A percentile compares a stretch with the other conserved stretches of the same genome.
phyloP scores from a whole-genome alignment of 805 yeast genomes.

The Komagataella pastoris region DNA sequence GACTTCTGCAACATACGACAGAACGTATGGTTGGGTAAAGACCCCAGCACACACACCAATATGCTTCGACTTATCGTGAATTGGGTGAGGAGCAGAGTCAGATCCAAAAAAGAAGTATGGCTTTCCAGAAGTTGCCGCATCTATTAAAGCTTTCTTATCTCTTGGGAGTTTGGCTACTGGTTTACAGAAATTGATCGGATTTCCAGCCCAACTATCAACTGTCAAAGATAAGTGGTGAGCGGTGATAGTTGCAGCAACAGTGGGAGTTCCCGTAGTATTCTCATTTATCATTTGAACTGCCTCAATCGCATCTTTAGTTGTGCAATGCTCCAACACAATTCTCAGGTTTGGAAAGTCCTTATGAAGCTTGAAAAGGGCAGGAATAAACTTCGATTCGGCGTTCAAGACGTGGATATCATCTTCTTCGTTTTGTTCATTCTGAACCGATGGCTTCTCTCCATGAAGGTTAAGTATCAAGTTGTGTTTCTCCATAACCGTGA shows the following conservation, averaged over 20 bases:
- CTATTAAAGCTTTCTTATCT: constrained; percentile 68
- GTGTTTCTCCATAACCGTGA: constrained; percentile 75
- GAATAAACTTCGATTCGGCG: constrained; percentile 88
- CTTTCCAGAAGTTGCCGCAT: constrained; percentile 85
- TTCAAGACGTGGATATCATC: constrained; percentile 79
- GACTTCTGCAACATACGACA: constrained; percentile 76
- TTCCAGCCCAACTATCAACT: constrained; percentile 94
- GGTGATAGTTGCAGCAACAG: constrained; percentile 85
- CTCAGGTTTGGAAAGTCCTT: constrained; percentile 73
- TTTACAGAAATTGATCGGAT: constrained; percentile 89
- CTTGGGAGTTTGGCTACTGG: constrained; percentile 92
- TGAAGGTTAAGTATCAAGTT: constrained; percentile 76
- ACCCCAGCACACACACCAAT: constrained; percentile 97
- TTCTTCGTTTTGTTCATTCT: constrained; percentile 20
- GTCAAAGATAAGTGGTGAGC: constrained; percentile 89
- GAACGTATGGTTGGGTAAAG: constrained; percentile 73
- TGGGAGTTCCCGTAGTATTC: constrained; percentile 15
- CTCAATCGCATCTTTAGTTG: constrained; percentile 79
- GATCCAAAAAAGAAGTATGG: constrained; percentile 94
- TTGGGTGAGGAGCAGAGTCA: constrained; percentile 96
- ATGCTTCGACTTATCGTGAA: constrained; percentile 62
- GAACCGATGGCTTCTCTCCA: constrained; percentile 80
- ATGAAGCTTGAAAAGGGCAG: constrained; percentile 73
- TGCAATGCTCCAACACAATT: constrained; percentile 89
- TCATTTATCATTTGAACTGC: constrained; percentile 58